These are phyloP conservation scores for Fragaria iinumae DNA, from an alignment of 306 rosid species.

Conservation along the genomic window DNA sequence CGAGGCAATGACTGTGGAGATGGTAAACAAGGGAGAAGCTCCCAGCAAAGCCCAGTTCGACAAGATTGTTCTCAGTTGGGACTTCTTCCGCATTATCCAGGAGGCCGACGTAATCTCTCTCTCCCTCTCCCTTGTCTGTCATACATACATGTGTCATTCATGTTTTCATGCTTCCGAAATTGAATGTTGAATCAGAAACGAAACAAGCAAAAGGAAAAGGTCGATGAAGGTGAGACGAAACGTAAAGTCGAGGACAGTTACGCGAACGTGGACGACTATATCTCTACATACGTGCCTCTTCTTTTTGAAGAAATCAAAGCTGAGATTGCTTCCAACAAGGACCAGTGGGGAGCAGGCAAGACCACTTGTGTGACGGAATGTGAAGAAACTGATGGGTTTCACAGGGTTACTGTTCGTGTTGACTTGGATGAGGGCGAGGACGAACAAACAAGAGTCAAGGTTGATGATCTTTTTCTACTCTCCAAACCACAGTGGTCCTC, in stretches of 20 bases:
- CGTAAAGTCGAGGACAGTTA: slow-evolving; percentile 45
- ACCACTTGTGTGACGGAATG: slow-evolving; percentile 57
- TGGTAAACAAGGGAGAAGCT: slow-evolving; percentile 52
- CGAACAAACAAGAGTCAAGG: slow-evolving; percentile 40
- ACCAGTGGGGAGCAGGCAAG: slow-evolving; percentile 66
- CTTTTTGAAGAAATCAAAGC: slow-evolving; percentile 82
- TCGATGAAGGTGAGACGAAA: slow-evolving; percentile 27
- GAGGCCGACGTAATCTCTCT: slow-evolving; percentile 39
- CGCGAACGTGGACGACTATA: slow-evolving; percentile 72
- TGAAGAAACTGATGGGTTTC: slow-evolving; percentile 69
- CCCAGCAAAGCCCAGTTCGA: slow-evolving; percentile 65
- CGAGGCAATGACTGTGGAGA: slow-evolving; percentile 59
- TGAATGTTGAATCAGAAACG: slow-evolving; percentile 19
- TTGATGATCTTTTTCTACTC: slow-evolving; percentile 78
- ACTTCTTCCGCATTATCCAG: slow-evolving; percentile 53
- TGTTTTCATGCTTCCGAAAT: too few species aligned
- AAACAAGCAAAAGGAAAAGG: slow-evolving; percentile 30
- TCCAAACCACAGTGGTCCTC: slow-evolving; percentile 50
- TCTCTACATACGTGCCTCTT: slow-evolving; percentile 84
- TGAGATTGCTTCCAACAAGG: slow-evolving; percentile 48
- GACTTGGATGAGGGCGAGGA: slow-evolving; percentile 14
- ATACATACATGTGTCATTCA: not conserved
- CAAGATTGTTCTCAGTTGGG: slow-evolving; percentile 73
- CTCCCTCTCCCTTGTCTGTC: not conserved
- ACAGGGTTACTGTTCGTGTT: slow-evolving; percentile 49